These are phyloP conservation scores for Peribolospora kevripleyi DNA, from an alignment of 768 basidiomycete species.

Conservation along the genomic window DNA sequence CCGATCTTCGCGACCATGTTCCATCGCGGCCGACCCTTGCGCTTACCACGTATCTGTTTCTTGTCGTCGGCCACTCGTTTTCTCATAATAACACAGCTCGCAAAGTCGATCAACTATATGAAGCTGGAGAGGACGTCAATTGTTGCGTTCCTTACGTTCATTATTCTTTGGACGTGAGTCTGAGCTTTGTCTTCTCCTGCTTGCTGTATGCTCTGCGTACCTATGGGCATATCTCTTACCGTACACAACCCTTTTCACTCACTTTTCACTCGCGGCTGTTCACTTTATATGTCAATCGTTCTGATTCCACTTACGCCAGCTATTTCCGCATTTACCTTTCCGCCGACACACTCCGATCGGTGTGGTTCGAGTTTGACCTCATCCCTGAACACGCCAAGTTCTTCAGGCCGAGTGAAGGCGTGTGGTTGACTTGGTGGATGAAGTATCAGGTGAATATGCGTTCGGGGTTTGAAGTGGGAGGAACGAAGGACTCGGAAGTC, in stretches of 20 bases:
- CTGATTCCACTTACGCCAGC: conserved; percentile 21
- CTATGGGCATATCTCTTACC: not conserved
- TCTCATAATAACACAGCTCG: conserved; percentile 27
- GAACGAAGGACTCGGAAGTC: too few relatives aligned
- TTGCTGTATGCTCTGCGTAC: conserved; percentile 11
- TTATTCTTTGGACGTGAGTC: conserved; percentile 57
- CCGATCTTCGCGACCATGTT: not conserved
- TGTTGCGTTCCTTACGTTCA: conserved; percentile 38
- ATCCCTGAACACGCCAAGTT: conserved; percentile 37
- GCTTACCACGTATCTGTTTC: not conserved
- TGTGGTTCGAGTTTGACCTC: conserved; percentile 51
- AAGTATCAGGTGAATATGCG: not conserved
- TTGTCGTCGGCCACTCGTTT: not conserved
- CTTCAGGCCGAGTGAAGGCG: conserved; percentile 39
- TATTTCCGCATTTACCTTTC: conserved; percentile 90
- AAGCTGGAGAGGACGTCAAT: conserved; percentile 39
- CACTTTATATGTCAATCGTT: not conserved
- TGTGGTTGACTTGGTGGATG: conserved; percentile 41
- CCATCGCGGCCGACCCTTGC: too few relatives aligned
- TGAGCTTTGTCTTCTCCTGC: conserved; percentile 11
- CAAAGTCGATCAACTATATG: conserved; percentile 75
- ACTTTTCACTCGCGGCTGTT: not conserved
- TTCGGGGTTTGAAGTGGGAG: not conserved
- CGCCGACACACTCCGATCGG: conserved; percentile 59
- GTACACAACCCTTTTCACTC: not conserved